Percentiles rank a stretch among this genome's conserved stretches.
These are phyloP conservation scores for Annulohypoxylon moriforme DNA, from an alignment of 495 filamentous ascomycete species.

Conservation along the genomic window DNA sequence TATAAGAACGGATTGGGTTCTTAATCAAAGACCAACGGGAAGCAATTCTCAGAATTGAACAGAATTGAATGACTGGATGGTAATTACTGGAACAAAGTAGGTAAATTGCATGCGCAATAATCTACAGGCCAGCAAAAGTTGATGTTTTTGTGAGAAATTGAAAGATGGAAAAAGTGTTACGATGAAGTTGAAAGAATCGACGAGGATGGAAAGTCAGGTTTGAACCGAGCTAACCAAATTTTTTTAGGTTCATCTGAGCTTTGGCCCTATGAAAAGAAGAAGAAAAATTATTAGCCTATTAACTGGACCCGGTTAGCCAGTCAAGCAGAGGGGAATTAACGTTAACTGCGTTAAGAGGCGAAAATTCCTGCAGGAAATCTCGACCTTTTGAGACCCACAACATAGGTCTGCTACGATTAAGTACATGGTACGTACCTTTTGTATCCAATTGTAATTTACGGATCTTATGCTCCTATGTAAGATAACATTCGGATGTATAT, in stretches of 20 bases:
- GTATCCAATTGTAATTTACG: neutral
- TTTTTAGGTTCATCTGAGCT: conserved; percentile 23
- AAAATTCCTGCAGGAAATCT: conserved; percentile 44
- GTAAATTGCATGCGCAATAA: conserved; percentile 3
- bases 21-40: neutral
- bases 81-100: neutral
- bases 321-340: conserved; percentile 27
- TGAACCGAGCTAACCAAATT: conserved; percentile 22
- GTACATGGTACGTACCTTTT: neutral
- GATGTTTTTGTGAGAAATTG: conserved; percentile 20
- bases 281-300: conserved; percentile 37
- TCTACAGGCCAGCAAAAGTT: conserved; percentile 1
- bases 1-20: conserved; percentile 2
- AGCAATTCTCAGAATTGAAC: neutral
- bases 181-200: conserved; percentile 21
- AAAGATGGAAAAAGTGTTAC: conserved; percentile 6
- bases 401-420: conserved; percentile 8
- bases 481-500: neutral
- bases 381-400: conserved; percentile 20
- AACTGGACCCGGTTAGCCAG: conserved; percentile 20
- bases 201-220: conserved; percentile 10
- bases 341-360: conserved; percentile 23
- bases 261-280: conserved; percentile 23
- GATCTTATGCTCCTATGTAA: conserved; percentile 1
- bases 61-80: neutral